Base-by-base conservation (phyloP, 805 yeast species). In the Kodamaea kakaduensis region DNA sequence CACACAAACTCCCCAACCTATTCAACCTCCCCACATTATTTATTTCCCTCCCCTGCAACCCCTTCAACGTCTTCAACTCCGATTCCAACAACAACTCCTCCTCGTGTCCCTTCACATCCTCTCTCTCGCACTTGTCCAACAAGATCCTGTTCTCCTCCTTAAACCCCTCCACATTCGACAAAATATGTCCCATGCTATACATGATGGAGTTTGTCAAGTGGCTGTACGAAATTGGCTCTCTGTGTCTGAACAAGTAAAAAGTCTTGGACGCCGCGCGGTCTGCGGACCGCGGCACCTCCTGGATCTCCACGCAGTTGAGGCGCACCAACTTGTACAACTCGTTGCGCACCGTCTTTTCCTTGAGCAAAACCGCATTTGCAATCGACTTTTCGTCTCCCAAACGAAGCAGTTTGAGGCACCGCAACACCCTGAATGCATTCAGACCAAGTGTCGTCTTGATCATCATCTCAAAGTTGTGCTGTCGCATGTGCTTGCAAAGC, bases 231-330 rank as follows among this genome's bases (percentile, higher is more conserved):
- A 56, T 48, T 3, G 40, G 40, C 25, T 60, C 61, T 39, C 77
- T 78, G 46, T 78, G 82, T 50, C 87, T 73, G 69, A 87, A 93
- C 21, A 89, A 70, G 54, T 77, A 93, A 18, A 84, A 82, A 1
- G 97, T 82, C 46, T 95, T 78, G 25, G 85, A 78, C 0, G 97
- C 95, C 2, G 95, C 89, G 46, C 97, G 73, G 56, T 93, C 97
- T 16, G 78, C 81, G 6, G 95, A 82, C 50, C 90, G 76, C 9
- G 97, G 97, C 18, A 93, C 83, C 61, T 93, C 98, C 59, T 90
- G 97, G 23, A 89, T 72, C 53, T 90, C 96, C 13, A 89, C 64
- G 13, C 84, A 73, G 42, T 89, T 87, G 44, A 77, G 70, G 35
- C 73, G 75, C 17, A 84, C 73, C 36, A 93, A 63, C 21, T 75